phyloP scores from a whole-genome alignment of 1,284 basidiomycete genomes.

The Tremellales sp. region DNA sequence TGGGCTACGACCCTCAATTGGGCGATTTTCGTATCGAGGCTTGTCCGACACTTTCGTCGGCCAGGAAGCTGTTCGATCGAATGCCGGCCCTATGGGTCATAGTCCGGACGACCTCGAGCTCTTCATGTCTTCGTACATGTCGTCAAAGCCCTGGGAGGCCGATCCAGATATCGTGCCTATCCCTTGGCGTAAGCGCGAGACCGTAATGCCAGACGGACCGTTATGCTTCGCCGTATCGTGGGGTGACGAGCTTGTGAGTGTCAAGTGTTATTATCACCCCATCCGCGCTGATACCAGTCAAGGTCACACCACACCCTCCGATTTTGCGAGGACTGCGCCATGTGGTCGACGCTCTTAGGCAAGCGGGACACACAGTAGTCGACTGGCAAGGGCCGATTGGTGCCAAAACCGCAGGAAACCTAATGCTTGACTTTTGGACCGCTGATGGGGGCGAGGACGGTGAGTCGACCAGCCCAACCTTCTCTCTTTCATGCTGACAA shows the following conservation, averaged over 20 bases:
- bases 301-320: constrained; percentile 39
- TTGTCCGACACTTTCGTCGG: constrained; percentile 33
- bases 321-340: constrained; percentile 37
- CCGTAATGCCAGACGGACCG: constrained; percentile 33
- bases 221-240: not conserved
- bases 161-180: constrained; percentile 37
- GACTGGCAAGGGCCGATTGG: not conserved
- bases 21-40: constrained; percentile 38
- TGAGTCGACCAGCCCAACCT: not conserved
- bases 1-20: constrained; percentile 39
- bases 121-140: constrained; percentile 36
- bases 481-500: not conserved
- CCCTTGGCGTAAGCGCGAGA: constrained; percentile 38
- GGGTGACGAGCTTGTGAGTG: not conserved
- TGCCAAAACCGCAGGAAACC: not conserved
- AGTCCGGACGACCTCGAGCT: constrained; percentile 36
- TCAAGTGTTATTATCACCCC: not conserved
- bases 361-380: constrained; percentile 23
- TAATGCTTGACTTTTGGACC: not conserved
- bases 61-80: constrained; percentile 33
- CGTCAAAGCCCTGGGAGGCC: constrained; percentile 34
- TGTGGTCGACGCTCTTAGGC: constrained; percentile 25
- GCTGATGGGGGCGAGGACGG: not conserved
- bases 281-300: constrained; percentile 1
- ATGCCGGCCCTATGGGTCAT: constrained; percentile 38